Conservation (phyloP, 2,329 filamentous ascomycete genomes). For the Alternaria triticina region DNA sequence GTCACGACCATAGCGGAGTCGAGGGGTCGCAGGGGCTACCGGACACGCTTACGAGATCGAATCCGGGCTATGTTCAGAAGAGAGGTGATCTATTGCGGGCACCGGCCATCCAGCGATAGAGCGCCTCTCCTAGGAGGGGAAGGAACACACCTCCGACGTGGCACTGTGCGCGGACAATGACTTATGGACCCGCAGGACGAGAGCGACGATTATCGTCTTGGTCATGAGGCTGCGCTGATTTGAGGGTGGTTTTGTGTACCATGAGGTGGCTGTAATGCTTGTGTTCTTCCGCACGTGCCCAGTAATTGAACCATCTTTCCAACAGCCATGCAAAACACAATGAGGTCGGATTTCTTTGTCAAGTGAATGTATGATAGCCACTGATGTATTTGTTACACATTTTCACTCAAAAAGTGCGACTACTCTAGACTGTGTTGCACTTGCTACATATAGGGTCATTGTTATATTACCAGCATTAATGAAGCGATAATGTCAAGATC, state of each 20-base stretch:
- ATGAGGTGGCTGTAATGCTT: not conserved
- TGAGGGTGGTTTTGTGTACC: not conserved
- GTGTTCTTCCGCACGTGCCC: not conserved
- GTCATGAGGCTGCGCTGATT: not conserved
- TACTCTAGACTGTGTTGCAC: not conserved
- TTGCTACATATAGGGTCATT: not conserved
- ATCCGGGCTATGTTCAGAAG: not conserved
- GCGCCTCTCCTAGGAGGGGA: not conserved
- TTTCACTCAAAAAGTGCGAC: not conserved
- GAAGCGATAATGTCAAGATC: not conserved
- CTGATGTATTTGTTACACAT: not conserved
- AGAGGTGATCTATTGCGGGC: not conserved
- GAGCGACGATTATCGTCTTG: not conserved
- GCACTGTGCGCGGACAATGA: not conserved
- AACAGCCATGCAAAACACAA: not conserved
- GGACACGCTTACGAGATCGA: not conserved
- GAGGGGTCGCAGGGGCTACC: not conserved
- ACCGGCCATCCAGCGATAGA: not conserved
- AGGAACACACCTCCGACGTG: not conserved
- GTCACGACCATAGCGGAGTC: not conserved
- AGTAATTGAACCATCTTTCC: not conserved
- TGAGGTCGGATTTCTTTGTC: not conserved
- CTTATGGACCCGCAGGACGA: not conserved
- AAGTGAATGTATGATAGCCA: not conserved
- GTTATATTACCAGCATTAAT: not conserved